Conservation (phyloP, 2,329 filamentous ascomycete species). For the Sarocladium kiliense region DNA sequence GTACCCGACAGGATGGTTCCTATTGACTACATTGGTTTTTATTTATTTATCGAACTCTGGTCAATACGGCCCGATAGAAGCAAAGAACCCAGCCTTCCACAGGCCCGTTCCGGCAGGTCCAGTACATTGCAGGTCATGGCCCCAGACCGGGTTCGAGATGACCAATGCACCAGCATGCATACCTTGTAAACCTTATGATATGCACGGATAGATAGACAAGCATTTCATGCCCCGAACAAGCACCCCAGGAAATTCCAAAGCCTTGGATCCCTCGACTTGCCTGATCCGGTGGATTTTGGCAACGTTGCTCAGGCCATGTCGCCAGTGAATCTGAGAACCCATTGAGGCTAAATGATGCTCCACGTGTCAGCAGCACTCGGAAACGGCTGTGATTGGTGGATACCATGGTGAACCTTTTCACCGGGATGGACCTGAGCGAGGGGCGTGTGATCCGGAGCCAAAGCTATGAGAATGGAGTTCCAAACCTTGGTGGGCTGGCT, state of each 20-base stretch:
- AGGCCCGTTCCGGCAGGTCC: neutral
- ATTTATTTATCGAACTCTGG: too few species aligned
- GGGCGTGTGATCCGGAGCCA: neutral
- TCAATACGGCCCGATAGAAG: conserved; percentile 7
- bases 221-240: neutral
- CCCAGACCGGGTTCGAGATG: neutral
- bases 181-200: neutral
- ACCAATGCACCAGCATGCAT: neutral
- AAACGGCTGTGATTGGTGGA: conserved; percentile 1
- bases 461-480: neutral
- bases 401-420: neutral
- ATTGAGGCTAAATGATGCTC: conserved; percentile 5
- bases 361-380: conserved; percentile 2
- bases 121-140: too few species aligned
- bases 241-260: neutral
- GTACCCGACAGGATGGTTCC: neutral
- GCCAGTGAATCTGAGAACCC: neutral
- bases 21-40: too few species aligned
- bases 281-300: neutral
- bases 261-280: neutral
- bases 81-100: neutral
- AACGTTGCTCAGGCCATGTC: neutral
- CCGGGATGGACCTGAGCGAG: neutral
- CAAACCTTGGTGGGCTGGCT: too few species aligned
- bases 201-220: too few species aligned